These are phyloP conservation scores for Rhododendron williamsianum DNA, from an alignment of 148 eudicot species.

Conservation along the genomic window DNA sequence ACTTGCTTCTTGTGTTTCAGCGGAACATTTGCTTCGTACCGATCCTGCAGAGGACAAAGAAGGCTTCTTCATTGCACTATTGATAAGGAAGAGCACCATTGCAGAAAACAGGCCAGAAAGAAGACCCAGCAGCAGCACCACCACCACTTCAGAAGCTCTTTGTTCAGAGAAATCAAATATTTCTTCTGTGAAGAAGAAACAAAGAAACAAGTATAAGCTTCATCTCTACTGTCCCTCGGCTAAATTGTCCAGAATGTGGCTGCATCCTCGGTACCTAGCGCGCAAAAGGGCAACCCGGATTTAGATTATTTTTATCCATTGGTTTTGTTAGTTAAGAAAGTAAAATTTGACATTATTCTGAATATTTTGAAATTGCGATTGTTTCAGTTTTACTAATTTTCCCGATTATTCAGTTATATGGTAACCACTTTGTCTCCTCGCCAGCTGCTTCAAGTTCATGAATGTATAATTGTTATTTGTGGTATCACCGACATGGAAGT, in stretches of 20 bases:
- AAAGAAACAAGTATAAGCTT: constrained; percentile 6
- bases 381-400: background rate
- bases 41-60: constrained; percentile 70
- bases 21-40: constrained; percentile 68
- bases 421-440: background rate
- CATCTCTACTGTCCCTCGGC: constrained; percentile 2
- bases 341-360: background rate
- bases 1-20: constrained; percentile 27
- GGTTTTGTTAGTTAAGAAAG: background rate
- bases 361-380: background rate
- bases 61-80: constrained; percentile 91
- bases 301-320: background rate
- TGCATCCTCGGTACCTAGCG: constrained; percentile 10
- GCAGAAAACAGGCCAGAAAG: background rate
- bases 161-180: background rate
- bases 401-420: background rate
- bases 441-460: background rate
- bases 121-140: background rate
- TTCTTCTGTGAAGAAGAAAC: background rate
- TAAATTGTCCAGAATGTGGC: constrained; percentile 38
- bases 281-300: background rate
- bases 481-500: background rate
- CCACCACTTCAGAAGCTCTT: background rate
- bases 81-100: constrained; percentile 32
- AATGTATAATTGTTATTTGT: background rate